Evolutionary conservation across 768 basidiomycete species (phyloP).

Genomic region (Russula abietina): DNA sequence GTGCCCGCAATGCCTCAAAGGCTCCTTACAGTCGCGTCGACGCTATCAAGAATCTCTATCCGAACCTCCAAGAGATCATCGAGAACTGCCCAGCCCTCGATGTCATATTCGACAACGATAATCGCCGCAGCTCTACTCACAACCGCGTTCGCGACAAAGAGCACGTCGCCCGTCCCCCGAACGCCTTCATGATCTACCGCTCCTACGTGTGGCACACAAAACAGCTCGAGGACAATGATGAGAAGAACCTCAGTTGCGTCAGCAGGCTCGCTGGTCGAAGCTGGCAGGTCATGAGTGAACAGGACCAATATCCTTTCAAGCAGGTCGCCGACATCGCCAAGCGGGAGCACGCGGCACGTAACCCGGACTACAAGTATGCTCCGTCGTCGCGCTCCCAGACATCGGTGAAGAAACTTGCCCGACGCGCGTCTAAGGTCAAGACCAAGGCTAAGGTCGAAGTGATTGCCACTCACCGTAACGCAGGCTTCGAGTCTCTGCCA

Average conservation of each 20-base stretch:
- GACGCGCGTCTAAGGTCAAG: slow-evolving; percentile 30
- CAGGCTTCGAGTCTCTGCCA: slow-evolving; percentile 12
- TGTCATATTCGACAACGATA: slow-evolving; percentile 26
- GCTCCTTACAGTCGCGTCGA: slow-evolving; percentile 9
- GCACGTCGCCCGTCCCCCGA: slow-evolving; percentile 72
- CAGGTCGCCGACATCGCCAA: slow-evolving; percentile 44
- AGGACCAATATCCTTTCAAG: slow-evolving; percentile 44
- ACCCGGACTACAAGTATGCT: slow-evolving; percentile 60
- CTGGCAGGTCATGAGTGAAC: slow-evolving; percentile 53
- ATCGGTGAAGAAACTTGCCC: slow-evolving; percentile 34
- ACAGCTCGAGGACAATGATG: slow-evolving; percentile 37
- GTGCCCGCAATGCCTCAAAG: background rate
- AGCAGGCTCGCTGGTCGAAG: slow-evolving; percentile 61
- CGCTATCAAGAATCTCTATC: background rate
- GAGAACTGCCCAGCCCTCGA: slow-evolving; percentile 21
- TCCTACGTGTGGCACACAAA: slow-evolving; percentile 55
- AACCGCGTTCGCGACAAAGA: slow-evolving; percentile 37
- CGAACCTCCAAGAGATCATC: slow-evolving; percentile 11
- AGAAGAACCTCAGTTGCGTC: slow-evolving; percentile 67
- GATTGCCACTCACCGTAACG: slow-evolving; percentile 33
- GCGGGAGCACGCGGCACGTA: slow-evolving; percentile 40
- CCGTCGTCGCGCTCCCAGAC: slow-evolving; percentile 38
- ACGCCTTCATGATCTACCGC: slow-evolving; percentile 82
- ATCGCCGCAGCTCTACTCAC: slow-evolving; percentile 36
- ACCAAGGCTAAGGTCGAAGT: slow-evolving; percentile 40